Percentiles rank a stretch among this genome's conserved stretches.
Conservation (phyloP, 345 rosid species). For the Iberis pinnata region DNA sequence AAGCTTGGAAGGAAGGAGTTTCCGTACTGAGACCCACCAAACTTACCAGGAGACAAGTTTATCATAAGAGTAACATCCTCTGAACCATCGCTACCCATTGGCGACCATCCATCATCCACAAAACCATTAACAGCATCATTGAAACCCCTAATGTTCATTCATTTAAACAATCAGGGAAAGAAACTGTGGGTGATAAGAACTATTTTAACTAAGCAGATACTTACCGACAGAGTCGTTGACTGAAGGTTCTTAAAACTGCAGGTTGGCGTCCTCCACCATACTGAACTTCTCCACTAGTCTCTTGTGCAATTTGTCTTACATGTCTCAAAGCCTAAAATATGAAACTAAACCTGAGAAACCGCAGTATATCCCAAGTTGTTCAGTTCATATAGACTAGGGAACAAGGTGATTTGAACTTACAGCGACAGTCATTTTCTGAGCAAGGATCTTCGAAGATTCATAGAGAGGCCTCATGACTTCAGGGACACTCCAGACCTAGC, state of each 20-base stretch:
- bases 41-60: conserved; percentile 72
- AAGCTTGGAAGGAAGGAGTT: conserved; percentile 57
- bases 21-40: conserved; percentile 59
- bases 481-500: conserved; percentile 83
- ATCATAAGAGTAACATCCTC: conserved; percentile 78
- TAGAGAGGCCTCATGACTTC: conserved; percentile 93
- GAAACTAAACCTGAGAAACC: background rate
- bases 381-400: background rate
- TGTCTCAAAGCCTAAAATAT: conserved; percentile 66
- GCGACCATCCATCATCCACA: conserved; percentile 92
- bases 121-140: conserved; percentile 94
- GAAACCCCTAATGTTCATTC: conserved; percentile 62
- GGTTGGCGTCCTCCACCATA: conserved; percentile 94
- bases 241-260: conserved; percentile 86
- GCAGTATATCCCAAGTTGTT: background rate
- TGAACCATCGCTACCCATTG: conserved; percentile 66
- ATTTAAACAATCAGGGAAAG: conserved; percentile 4
- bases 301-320: conserved; percentile 83
- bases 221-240: conserved; percentile 89
- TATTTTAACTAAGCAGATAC: background rate
- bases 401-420: conserved; percentile 36
- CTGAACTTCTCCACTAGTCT: conserved; percentile 88
- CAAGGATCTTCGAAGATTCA: conserved; percentile 87
- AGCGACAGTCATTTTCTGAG: conserved; percentile 89
- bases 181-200: background rate